Evolutionary conservation across 1,284 basidiomycete species (phyloP), one percentile per base, ranked within the genome.

Genomic region (Phylloboletellus chloephorus): DNA sequence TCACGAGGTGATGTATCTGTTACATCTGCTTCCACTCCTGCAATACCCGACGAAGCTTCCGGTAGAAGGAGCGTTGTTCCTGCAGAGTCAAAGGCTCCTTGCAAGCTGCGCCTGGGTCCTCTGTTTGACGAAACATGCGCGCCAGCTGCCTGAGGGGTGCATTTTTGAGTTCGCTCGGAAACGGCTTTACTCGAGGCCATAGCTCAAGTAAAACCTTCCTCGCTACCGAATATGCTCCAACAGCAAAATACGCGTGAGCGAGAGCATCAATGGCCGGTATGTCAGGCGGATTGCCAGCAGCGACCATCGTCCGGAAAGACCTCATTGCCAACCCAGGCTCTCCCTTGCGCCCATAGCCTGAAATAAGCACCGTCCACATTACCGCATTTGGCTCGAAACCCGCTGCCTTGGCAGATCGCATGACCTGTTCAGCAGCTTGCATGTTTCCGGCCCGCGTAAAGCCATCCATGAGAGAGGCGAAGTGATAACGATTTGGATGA

Each of bases 321-420:
- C 62, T 65, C 51, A 76, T 61, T 2, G 83, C 82, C 15, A 63
- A 55, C 3, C 64, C 61, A 6, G 83, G 73, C 28, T 77, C 65
- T n/a, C 74, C 71, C 43, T 67, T 67, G 24, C 74, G 74, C 13
- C 74, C 81, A 58, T 82, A 73, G 3, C 79, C 83, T 20, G 67
- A 66, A 47, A 88, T 78, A 49, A 88, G 68, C 47, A 82, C 78
- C 15, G 85, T 88, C 65, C 78, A 83, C 72, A 84, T 76, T 37
- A 79, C 72, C 13, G 75, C 71, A 50, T 78, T 76, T 12, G 76
- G 73, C 26, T 63, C 60, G 37, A 80, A 58, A 12, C 78, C 78
- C 4, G 69, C 65, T 30, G 63, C 57, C 31, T 58, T 53, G 21
- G 79, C 78, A 12, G 71, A 58, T 41, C 58, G 61, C 66, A 88